Conservation (phyloP, 805 yeast species). For the Geotrichum ghanense region DNA sequence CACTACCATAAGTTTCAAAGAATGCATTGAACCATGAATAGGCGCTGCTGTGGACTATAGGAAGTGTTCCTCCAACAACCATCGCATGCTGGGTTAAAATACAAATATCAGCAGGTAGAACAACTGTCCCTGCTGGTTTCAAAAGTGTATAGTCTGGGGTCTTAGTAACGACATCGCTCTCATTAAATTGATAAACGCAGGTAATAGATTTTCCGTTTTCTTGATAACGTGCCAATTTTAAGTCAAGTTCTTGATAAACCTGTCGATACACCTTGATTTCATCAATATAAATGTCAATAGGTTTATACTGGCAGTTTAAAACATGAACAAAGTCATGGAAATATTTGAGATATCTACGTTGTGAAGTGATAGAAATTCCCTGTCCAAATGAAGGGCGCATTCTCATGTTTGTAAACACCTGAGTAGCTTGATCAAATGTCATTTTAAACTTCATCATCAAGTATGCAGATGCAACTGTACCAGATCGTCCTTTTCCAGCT, state of each 20-base stretch:
- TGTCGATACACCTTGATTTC: constrained; percentile 11
- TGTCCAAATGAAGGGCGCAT: constrained; percentile 43
- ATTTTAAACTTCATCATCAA: constrained; percentile 39
- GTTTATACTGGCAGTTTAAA: constrained; percentile 11
- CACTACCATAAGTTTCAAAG: constrained; percentile 29
- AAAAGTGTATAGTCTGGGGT: background rate
- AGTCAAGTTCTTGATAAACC: constrained; percentile 14
- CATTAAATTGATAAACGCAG: constrained; percentile 8
- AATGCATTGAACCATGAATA: constrained; percentile 35
- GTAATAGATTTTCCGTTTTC: constrained; percentile 12
- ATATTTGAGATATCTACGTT: constrained; percentile 54
- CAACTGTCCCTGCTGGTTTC: background rate
- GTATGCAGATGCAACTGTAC: constrained; percentile 61
- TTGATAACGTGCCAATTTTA: constrained; percentile 12
- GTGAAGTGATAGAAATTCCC: constrained; percentile 68
- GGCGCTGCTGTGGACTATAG: constrained; percentile 17
- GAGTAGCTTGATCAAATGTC: constrained; percentile 36
- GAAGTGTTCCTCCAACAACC: constrained; percentile 12
- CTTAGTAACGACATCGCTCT: constrained; percentile 4
- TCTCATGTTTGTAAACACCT: constrained; percentile 43
- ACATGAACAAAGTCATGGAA: constrained; percentile 29
- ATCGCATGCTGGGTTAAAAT: constrained; percentile 1
- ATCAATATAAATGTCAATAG: constrained; percentile 12
- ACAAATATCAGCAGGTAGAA: background rate
- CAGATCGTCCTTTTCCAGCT: constrained; percentile 89